A percentile compares a stretch with the other conserved stretches of the same genome.
phyloP scores from a whole-genome alignment of 208 protist species.

The Leishmania amazonensis region DNA sequence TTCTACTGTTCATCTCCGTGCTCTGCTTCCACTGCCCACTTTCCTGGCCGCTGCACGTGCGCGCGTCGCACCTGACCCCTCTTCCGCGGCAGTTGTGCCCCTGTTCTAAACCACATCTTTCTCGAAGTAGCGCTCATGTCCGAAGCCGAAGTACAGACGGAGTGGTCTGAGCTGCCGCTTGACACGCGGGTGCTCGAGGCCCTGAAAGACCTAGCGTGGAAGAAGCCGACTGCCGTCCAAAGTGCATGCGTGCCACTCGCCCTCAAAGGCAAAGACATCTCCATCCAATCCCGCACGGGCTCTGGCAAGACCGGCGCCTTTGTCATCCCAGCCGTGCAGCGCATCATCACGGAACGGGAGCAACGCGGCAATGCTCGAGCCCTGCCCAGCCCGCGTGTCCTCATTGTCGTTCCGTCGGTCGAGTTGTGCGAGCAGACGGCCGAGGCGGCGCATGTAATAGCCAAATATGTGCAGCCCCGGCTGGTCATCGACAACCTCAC shows the following conservation, averaged over 20 bases:
- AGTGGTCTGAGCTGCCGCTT: conserved; percentile 83
- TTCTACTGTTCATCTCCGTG: not conserved
- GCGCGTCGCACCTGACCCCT: not conserved
- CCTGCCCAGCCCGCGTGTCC: conserved; percentile 64
- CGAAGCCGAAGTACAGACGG: conserved; percentile 31
- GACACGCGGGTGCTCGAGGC: conserved; percentile 84
- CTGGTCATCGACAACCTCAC: conserved; percentile 87
- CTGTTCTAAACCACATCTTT: conserved; percentile 11
- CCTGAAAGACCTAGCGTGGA: conserved; percentile 82
- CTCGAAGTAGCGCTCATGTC: conserved; percentile 13
- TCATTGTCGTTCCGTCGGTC: conserved; percentile 96
- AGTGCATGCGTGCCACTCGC: conserved; percentile 92
- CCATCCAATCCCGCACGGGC: conserved; percentile 88
- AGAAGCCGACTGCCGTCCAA: conserved; percentile 94
- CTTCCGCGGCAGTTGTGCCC: not conserved
- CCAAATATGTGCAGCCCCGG: conserved; percentile 82
- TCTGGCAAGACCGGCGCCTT: conserved; percentile 92
- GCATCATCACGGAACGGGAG: conserved; percentile 81
- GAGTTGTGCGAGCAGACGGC: conserved; percentile 96
- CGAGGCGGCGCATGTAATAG: conserved; percentile 66
- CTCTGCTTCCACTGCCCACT: not conserved
- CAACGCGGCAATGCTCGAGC: conserved; percentile 33
- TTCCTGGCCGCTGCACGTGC: not conserved
- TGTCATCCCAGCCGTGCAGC: conserved; percentile 86
- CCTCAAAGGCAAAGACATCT: conserved; percentile 90